phyloP scores from a whole-genome alignment of 768 basidiomycete species.

The Lactarius indigo region DNA sequence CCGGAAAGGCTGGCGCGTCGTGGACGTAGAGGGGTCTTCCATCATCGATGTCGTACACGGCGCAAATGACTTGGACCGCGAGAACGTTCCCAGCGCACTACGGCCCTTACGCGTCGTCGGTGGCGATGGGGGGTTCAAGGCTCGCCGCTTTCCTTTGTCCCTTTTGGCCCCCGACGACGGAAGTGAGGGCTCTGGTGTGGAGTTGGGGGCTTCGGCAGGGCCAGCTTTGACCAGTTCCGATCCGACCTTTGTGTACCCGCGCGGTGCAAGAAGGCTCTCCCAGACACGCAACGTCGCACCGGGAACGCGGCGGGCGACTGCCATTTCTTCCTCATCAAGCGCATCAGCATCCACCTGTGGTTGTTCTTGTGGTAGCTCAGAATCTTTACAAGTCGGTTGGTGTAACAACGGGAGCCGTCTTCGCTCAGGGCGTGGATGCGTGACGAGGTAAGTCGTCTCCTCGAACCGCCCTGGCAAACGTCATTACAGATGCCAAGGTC shows the following conservation, averaged over 20 bases:
- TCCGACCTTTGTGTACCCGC: constrained; percentile 61
- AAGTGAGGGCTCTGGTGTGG: constrained; percentile 11
- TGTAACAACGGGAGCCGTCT: constrained; percentile 3
- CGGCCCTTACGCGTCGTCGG: constrained; percentile 9
- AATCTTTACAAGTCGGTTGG: not conserved
- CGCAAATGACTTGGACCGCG: constrained; percentile 64
- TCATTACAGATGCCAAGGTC: not conserved
- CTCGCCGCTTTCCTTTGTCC: constrained; percentile 11
- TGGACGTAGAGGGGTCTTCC: constrained; percentile 20
- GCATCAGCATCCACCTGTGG: constrained; percentile 7
- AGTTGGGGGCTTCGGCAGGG: constrained; percentile 2
- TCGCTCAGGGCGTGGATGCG: constrained; percentile 23
- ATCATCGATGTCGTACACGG: constrained; percentile 30
- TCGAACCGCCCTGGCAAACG: constrained; percentile 21
- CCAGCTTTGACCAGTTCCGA: constrained; percentile 50
- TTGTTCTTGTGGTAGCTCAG: constrained; percentile 2
- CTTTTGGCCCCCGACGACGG: not conserved
- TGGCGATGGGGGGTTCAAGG: constrained; percentile 3
- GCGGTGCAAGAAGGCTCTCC: constrained; percentile 60
- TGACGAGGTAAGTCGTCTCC: constrained; percentile 22
- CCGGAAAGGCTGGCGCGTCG: constrained; percentile 44
- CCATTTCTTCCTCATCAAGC: constrained; percentile 53
- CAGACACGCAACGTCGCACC: constrained; percentile 64
- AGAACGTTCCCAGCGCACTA: constrained; percentile 55
- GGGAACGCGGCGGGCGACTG: constrained; percentile 54